Evolutionary conservation across 163 green algal species (phyloP).

Genomic region (Scenedesmus sp.): DNA sequence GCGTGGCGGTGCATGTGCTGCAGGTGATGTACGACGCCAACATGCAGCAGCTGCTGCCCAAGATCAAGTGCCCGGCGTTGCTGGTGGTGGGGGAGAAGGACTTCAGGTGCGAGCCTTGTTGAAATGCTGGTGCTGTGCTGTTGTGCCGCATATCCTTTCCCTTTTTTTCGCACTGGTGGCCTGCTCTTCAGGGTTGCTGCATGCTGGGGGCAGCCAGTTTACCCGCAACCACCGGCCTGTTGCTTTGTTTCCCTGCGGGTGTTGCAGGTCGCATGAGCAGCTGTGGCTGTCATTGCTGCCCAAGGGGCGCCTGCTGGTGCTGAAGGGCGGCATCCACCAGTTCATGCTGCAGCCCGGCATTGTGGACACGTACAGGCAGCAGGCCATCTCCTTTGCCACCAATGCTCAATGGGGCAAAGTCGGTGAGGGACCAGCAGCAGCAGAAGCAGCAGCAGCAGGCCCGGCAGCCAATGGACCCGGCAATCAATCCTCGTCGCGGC

Average conservation of each 20-base stretch:
- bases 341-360: slow-evolving; percentile 52
- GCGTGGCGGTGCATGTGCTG: not conserved
- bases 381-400: not conserved
- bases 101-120: slow-evolving; percentile 24
- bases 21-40: slow-evolving; percentile 52
- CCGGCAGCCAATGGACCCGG: not conserved
- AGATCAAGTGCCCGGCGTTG: slow-evolving; percentile 40
- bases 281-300: slow-evolving; percentile 27
- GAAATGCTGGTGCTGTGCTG: not conserved
- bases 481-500: not conserved
- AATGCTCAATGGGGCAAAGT: slow-evolving; percentile 32
- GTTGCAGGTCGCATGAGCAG: slow-evolving; percentile 48
- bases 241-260: not conserved
- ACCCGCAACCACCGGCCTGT: too few relatives aligned
- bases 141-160: not conserved
- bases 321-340: slow-evolving; percentile 33
- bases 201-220: too few relatives aligned
- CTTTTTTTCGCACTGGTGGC: not conserved
- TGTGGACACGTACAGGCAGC: not conserved
- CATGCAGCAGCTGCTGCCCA: slow-evolving; percentile 54
- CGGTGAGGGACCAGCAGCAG: not conserved
- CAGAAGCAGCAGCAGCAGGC: not conserved
- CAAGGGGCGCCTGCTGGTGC: slow-evolving; percentile 41
- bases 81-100: slow-evolving; percentile 52
- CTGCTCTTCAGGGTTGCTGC: not conserved